phyloP scores from a whole-genome alignment of 768 basidiomycete species.

The Cystofilobasidium bisporidii region DNA sequence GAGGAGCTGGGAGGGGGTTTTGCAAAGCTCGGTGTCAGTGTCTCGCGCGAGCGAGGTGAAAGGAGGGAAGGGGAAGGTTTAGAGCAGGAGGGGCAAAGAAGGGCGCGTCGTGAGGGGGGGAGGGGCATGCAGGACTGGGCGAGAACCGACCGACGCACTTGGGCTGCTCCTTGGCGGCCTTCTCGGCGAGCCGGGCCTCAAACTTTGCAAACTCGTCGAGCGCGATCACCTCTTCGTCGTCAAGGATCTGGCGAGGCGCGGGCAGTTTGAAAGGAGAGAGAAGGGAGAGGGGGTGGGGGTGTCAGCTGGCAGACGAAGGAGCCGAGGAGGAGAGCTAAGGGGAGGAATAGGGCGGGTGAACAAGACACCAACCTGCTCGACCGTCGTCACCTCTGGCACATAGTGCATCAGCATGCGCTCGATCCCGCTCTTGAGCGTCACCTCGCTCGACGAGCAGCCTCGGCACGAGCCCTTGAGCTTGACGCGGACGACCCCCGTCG shows the following conservation, averaged over 20 bases:
- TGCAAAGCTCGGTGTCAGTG: too few species aligned
- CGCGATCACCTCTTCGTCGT: conserved; percentile 79
- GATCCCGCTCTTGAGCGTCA: conserved; percentile 92
- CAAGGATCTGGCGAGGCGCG: conserved; percentile 55
- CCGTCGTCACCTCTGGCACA: conserved; percentile 53
- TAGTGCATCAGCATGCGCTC: conserved; percentile 99
- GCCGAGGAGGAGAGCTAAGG: too few species aligned
- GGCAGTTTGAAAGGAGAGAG: neutral
- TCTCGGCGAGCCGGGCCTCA: conserved; percentile 54
- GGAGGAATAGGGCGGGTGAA: neutral
- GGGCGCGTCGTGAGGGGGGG: too few species aligned
- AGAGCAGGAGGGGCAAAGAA: too few species aligned
- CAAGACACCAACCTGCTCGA: conserved; percentile 39
- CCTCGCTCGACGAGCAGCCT: conserved; percentile 85
- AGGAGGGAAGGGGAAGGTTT: too few species aligned
- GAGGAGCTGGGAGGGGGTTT: too few species aligned
- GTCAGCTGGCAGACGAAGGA: too few species aligned
- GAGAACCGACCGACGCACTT: too few species aligned
- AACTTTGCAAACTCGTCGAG: conserved; percentile 81
- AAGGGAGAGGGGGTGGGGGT: neutral
- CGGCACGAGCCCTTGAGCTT: conserved; percentile 95
- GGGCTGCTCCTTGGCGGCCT: conserved; percentile 30
- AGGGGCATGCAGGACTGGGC: too few species aligned
- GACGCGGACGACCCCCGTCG: conserved; percentile 64
- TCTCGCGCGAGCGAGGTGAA: too few species aligned